Percentiles rank a stretch among this genome's conserved stretches.
These are phyloP conservation scores for Eucalyptus virginea DNA, from an alignment of 345 rosid species.

Conservation along the genomic window DNA sequence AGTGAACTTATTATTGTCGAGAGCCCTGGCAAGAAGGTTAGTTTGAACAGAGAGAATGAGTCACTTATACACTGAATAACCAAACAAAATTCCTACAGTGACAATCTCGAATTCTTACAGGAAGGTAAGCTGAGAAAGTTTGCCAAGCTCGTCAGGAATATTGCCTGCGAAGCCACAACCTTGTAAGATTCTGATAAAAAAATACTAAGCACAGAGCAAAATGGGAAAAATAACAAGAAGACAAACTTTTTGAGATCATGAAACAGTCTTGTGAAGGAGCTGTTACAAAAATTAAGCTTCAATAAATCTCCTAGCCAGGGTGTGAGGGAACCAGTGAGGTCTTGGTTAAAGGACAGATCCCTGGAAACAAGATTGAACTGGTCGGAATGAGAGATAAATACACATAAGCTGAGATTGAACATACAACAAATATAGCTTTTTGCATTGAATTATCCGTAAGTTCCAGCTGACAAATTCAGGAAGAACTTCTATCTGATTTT, in stretches of 20 bases:
- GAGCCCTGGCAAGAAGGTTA: slow-evolving; percentile 46
- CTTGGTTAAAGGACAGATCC: slow-evolving; percentile 74
- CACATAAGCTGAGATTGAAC: background rate
- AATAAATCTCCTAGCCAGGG: slow-evolving; percentile 63
- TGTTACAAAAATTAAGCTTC: slow-evolving; percentile 69
- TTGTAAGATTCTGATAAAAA: slow-evolving; percentile 50
- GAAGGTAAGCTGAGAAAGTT: slow-evolving; percentile 58
- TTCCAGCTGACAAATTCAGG: slow-evolving; percentile 66
- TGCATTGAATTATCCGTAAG: background rate
- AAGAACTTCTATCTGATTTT: background rate
- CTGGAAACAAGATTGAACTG: slow-evolving; percentile 13
- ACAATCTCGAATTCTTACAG: slow-evolving; percentile 32
- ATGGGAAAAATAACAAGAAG: background rate
- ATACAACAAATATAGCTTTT: background rate
- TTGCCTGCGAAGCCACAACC: slow-evolving; percentile 75
- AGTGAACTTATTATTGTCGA: slow-evolving; percentile 68
- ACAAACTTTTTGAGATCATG: background rate
- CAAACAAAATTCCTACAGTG: background rate
- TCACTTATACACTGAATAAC: background rate
- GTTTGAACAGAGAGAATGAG: background rate
- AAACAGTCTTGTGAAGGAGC: background rate
- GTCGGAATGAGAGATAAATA: background rate
- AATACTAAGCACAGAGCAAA: background rate
- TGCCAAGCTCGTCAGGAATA: slow-evolving; percentile 73
- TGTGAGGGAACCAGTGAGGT: slow-evolving; percentile 57